Percentiles rank a stretch among this genome's conserved stretches.
These are phyloP conservation scores for Dendrobium officinale DNA, from an alignment of 106 monocot species.

Conservation along the genomic window DNA sequence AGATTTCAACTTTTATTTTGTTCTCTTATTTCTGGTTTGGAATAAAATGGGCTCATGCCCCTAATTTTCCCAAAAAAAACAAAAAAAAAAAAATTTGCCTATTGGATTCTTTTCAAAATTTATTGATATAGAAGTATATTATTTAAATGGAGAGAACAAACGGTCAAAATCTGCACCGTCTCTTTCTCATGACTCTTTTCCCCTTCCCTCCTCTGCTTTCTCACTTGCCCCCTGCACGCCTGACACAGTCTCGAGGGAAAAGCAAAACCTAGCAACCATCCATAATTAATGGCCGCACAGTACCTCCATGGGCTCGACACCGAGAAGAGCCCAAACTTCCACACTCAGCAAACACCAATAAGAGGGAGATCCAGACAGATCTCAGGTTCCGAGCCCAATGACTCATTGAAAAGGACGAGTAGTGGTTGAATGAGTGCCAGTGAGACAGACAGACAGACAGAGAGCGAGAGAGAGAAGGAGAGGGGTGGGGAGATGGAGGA, in stretches of 20 bases:
- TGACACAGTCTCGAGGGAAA: not conserved
- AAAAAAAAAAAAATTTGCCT: too few species aligned
- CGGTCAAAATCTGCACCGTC: not conserved
- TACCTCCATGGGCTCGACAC: not conserved
- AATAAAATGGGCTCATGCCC: too few species aligned
- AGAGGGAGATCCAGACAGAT: too few species aligned
- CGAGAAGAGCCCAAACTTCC: not conserved
- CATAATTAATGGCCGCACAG: conserved; percentile 7
- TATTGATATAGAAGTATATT: too few species aligned
- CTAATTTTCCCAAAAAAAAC: too few species aligned
- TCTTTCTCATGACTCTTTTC: not conserved
- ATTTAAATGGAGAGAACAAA: not conserved
- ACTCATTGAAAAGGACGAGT: too few species aligned
- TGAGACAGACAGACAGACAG: not conserved
- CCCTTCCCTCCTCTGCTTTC: not conserved
- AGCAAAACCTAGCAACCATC: not conserved
- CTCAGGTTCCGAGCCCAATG: too few species aligned
- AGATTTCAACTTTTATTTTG: too few species aligned
- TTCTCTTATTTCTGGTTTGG: too few species aligned
- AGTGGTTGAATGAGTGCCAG: too few species aligned
- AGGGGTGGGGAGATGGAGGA: not conserved
- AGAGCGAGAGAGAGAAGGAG: not conserved
- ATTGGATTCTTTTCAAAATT: too few species aligned
- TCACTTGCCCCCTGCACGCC: not conserved
- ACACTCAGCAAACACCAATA: not conserved